phyloP scores from a whole-genome alignment of 1,284 basidiomycete genomes.

The Vanrija sp. region DNA sequence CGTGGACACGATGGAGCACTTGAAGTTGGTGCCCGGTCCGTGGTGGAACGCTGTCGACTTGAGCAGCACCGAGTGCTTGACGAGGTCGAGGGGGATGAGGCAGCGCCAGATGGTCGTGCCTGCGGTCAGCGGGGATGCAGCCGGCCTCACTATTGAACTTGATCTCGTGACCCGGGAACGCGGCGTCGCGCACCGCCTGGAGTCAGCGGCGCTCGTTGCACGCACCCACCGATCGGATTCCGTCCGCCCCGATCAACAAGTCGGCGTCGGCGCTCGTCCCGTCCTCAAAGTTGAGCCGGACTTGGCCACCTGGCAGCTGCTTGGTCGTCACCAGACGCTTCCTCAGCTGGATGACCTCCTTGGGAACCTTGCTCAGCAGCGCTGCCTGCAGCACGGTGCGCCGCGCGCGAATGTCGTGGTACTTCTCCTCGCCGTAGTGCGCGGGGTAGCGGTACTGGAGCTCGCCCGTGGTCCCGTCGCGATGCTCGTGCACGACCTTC shows the following conservation, averaged over 20 bases:
- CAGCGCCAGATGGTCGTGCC: conserved; percentile 17
- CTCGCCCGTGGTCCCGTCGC: conserved; percentile 7
- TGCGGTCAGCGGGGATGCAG: too few species aligned
- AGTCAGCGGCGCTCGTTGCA: not conserved
- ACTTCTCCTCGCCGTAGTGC: not conserved
- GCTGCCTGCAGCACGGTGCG: conserved; percentile 2
- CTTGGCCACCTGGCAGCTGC: not conserved
- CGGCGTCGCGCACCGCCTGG: conserved; percentile 1
- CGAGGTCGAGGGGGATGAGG: conserved; percentile 7
- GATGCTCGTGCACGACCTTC: not conserved
- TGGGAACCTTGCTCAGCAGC: not conserved
- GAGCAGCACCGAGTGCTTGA: conserved; percentile 5
- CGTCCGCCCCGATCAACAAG: conserved; percentile 19
- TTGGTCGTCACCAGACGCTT: conserved; percentile 10
- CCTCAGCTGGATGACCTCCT: not conserved
- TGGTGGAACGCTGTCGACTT: conserved; percentile 8
- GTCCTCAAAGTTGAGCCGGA: conserved; percentile 13
- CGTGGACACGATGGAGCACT: conserved; percentile 2
- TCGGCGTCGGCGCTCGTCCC: conserved; percentile 6
- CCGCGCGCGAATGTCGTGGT: conserved; percentile 1
- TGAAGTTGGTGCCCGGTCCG: conserved; percentile 2
- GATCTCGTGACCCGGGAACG: conserved; percentile 3
- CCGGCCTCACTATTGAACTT: not conserved
- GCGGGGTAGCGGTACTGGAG: not conserved
- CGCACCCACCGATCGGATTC: conserved; percentile 18